Conservation (phyloP, 129 eudicot genomes). For the Flaveria trinervia region DNA sequence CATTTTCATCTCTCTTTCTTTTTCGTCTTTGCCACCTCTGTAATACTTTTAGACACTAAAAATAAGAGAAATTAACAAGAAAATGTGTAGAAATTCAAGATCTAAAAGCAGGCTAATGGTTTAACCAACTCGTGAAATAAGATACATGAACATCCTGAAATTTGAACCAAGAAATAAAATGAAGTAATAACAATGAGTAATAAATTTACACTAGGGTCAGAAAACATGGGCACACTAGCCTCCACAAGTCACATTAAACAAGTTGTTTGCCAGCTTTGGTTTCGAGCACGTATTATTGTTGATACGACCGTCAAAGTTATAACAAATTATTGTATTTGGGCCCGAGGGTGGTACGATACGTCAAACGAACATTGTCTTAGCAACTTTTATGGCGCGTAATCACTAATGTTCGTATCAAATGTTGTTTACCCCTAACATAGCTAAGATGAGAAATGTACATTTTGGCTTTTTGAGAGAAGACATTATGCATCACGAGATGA, state of each 20-base stretch:
- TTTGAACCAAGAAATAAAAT: not conserved
- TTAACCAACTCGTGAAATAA: not conserved
- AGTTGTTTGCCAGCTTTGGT: not conserved
- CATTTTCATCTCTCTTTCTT: not conserved
- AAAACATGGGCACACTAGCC: not conserved
- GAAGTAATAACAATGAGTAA: not conserved
- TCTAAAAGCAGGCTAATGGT: no score
- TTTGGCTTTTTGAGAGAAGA: not conserved
- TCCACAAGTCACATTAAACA: not conserved
- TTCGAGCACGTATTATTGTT: not conserved
- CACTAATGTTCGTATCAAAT: not conserved
- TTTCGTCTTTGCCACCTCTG: no score
- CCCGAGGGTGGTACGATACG: not conserved
- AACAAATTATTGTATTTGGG: not conserved
- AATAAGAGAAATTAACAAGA: not conserved
- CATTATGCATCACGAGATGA: not conserved
- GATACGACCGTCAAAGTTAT: not conserved
- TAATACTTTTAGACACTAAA: no score
- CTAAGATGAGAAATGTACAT: not conserved
- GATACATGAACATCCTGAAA: not conserved
- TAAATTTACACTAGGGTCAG: not conserved
- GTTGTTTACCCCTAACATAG: not conserved
- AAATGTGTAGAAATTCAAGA: no score
- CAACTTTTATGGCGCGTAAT: not conserved
- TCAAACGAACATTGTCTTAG: not conserved